Base-by-base conservation (phyloP, 163 green algal species). In the Scenedesmus sp. region DNA sequence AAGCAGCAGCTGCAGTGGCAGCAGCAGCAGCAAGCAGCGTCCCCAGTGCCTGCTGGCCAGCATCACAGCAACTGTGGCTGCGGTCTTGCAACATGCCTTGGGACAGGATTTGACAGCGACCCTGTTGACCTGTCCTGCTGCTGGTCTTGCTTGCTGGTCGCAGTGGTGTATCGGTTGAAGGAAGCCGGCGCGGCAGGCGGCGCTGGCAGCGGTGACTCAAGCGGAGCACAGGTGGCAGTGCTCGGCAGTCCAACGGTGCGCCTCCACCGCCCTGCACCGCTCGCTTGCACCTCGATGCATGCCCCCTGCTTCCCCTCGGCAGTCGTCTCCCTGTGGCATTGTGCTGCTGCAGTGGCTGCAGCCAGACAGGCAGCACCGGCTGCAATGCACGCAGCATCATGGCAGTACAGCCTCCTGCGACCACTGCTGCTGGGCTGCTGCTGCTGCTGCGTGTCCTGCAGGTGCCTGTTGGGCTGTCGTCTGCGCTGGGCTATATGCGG, bases 111-210 rank as follows among this genome's bases (percentile, higher is more conserved):
- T n/a, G n/a, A n/a, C n/a, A n/a, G n/a, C n/a, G n/a, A n/a, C 9
- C 22, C 56, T 33, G 20, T 22, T 70, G 22, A 70, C 20, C 16
- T 76, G 6, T 76, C 5, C 65, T 40, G 65, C 30, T 40, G 12
- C 20, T 40, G 9, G 30, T 37, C 16, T 72, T 22, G 6, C 5
- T 35, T 59, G 20, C 78, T 22, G 35, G 24, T 40, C 82, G 83
- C 83, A 89, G 83, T 89, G 61, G 83, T 89, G 59, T 89, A 82
- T 26, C 40, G 83, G 6, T 7, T 89, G 83, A 81, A 61, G 40
- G 20, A 44, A 30, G 59, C 83, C 46, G 73, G 73, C 73, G 35
- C 13, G 18, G 18, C 16, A 51, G 37, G 35, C 73, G 68, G 53
- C 53, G 79, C 49, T 49, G 30, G 49, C 49, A 73, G 33, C 24